These are phyloP conservation scores for Albophoma yamanashiensis DNA, from an alignment of 2,329 filamentous ascomycete genomes.

Conservation along the genomic window DNA sequence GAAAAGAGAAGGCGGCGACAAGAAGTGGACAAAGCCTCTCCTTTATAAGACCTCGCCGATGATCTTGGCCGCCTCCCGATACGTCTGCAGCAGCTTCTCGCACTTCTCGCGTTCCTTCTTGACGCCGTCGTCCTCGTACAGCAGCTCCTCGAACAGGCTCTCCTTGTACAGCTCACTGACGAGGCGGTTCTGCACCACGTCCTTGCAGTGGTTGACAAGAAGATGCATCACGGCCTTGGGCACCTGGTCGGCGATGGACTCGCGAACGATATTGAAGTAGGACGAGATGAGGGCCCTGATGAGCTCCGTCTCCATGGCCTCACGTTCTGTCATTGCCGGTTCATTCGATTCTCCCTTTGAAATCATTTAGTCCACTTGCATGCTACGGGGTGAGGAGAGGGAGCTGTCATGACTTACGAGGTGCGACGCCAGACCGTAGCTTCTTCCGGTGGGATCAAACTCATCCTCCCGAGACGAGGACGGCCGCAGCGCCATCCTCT, in stretches of 20 bases:
- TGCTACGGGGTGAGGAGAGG: background rate
- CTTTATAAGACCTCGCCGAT: conserved; percentile 83
- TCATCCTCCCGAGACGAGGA: conserved; percentile 30
- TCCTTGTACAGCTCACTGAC: conserved; percentile 96
- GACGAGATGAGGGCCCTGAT: conserved; percentile 94
- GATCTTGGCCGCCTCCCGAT: conserved; percentile 96
- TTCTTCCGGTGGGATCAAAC: conserved; percentile 29
- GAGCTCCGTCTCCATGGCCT: conserved; percentile 94
- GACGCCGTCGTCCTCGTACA: conserved; percentile 95
- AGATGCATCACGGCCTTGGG: conserved; percentile 99
- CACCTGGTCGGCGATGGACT: conserved; percentile 97
- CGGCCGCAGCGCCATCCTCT: conserved; percentile 43
- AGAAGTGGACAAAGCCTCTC: background rate
- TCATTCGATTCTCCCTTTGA: conserved; percentile 52
- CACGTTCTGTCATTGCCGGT: conserved; percentile 85
- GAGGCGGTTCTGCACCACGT: conserved; percentile 92
- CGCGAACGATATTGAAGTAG: conserved; percentile 98
- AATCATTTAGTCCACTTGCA: conserved; percentile 6
- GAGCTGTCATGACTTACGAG: conserved; percentile 39
- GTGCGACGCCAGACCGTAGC: conserved; percentile 35
- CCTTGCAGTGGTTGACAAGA: conserved; percentile 95
- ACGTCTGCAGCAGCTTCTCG: conserved; percentile 88
- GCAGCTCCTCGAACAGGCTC: conserved; percentile 75
- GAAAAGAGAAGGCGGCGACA: background rate
- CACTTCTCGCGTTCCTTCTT: conserved; percentile 98